These are phyloP conservation scores for Botryosphaeria dothidea DNA, from an alignment of 2,329 filamentous ascomycete genomes.

Conservation along the genomic window DNA sequence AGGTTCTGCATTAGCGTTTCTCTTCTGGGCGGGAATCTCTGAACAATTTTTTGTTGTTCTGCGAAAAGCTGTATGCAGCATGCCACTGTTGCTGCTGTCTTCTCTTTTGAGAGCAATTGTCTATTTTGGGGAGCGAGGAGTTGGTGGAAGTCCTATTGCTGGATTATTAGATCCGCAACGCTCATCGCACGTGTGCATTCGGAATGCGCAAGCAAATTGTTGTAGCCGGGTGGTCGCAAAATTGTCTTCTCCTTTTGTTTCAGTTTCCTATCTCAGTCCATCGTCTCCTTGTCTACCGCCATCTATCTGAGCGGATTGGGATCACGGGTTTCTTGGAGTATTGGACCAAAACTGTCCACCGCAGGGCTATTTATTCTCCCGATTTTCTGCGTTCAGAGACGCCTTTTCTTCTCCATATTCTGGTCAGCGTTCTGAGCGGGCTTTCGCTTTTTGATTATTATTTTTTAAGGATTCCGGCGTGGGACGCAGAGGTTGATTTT, in stretches of 20 bases:
- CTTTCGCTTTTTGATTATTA: not conserved
- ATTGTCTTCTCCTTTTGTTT: not conserved
- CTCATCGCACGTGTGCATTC: not conserved
- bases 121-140: constrained; percentile 8
- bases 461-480: not conserved
- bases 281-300: no score
- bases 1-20: constrained; percentile 11
- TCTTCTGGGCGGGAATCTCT: constrained; percentile 10
- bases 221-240: not conserved
- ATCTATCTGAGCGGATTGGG: not conserved
- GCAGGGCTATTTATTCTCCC: not conserved
- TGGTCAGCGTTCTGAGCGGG: constrained; percentile 12
- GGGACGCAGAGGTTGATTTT: not conserved
- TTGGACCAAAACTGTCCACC: not conserved
- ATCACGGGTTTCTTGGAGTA: not conserved
- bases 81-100: not conserved
- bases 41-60: constrained; percentile 8
- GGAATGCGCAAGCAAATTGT: constrained; percentile 5
- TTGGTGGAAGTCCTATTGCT: not conserved
- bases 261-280: not conserved
- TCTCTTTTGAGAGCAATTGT: not conserved
- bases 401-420: not conserved
- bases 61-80: constrained; percentile 8
- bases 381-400: not conserved
- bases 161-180: constrained; percentile 13